Base-by-base conservation (phyloP, 1,139 yeast species). In the Pichia sp. region DNA sequence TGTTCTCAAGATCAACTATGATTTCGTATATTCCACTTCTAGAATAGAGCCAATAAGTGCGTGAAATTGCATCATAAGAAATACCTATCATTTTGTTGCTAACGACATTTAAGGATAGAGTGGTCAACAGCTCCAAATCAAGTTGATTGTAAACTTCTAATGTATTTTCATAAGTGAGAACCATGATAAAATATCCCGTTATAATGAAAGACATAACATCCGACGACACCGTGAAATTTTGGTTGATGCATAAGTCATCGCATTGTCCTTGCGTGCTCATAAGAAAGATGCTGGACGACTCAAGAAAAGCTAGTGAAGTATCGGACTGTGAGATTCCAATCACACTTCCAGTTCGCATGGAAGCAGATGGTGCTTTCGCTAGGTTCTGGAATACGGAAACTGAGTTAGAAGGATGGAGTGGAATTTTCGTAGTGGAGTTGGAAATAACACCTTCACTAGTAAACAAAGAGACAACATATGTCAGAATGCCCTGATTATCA, bases 1-100 rank as follows among this genome's bases (percentile, higher is more conserved):
- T 63, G 6, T 77, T 67, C 54, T 91, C 97, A 47, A 82, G 72
- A 22, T 67, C 70, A 9, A 84, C 64, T 4, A 84, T 67, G 9
- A 93, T 59, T 53, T 93, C 95, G 50, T 68, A 79, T 10, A 85
- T 69, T 32, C 57, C 63, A 3, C 56, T 49, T 18, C 60, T 54
- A 0, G 83, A 69, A 47, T 60, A 76, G 3, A 75, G 58, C 91
- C 91, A 81, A 47, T 61, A 77, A 0, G 85, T 78, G 5, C 64
- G 56, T 18, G 65, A 62, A 4, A 57, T 45, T 35, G 64, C 61
- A 54, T 88, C 97, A 4, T 75, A 70, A 2, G 74, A 59, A 3
- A 82, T 55, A 0, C 91, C 91, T 6, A 69, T 41, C 16, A 78
- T 55, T 19, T 59, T 52, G 35, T 73, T 78, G 17, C 60, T 33